Percentiles rank a stretch among this genome's conserved stretches.
phyloP scores from a whole-genome alignment of 495 filamentous ascomycete genomes.

The Darksidea phi region DNA sequence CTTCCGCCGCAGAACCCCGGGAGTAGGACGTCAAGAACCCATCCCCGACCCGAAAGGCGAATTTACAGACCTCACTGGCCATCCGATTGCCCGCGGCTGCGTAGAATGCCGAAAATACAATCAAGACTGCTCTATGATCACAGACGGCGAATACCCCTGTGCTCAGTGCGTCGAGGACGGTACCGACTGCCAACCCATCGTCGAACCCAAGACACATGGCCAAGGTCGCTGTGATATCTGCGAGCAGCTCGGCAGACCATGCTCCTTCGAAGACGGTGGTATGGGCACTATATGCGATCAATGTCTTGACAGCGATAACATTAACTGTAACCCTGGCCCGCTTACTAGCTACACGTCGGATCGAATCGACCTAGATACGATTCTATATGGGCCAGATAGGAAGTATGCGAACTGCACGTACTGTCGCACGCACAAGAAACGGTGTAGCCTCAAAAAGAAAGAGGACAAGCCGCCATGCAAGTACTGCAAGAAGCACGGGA shows the following conservation, averaged over 20 bases:
- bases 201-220: slow-evolving; percentile 6
- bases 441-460: slow-evolving; percentile 23
- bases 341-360: not conserved
- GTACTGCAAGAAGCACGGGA: slow-evolving; percentile 6
- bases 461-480: slow-evolving; percentile 19
- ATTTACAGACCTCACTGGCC: slow-evolving; percentile 18
- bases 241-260: not conserved
- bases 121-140: slow-evolving; percentile 8
- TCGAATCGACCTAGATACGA: slow-evolving; percentile 16
- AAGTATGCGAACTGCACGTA: slow-evolving; percentile 10
- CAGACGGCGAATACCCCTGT: slow-evolving; percentile 19
- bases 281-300: slow-evolving; percentile 15
- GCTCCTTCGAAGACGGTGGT: slow-evolving; percentile 7
- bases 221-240: slow-evolving; percentile 8
- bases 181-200: slow-evolving; percentile 13
- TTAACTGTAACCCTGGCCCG: slow-evolving; percentile 5
- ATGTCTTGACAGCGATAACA: slow-evolving; percentile 6
- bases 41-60: slow-evolving; percentile 19
- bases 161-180: slow-evolving; percentile 12
- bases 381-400: slow-evolving; percentile 11
- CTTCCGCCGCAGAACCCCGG: not conserved
- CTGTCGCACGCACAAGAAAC: slow-evolving; percentile 12
- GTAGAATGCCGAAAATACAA: slow-evolving; percentile 4
- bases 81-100: slow-evolving; percentile 21
- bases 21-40: slow-evolving; percentile 7